Conservation (phyloP, 2,329 filamentous ascomycete species). For the Colletotrichum theobromicola region DNA sequence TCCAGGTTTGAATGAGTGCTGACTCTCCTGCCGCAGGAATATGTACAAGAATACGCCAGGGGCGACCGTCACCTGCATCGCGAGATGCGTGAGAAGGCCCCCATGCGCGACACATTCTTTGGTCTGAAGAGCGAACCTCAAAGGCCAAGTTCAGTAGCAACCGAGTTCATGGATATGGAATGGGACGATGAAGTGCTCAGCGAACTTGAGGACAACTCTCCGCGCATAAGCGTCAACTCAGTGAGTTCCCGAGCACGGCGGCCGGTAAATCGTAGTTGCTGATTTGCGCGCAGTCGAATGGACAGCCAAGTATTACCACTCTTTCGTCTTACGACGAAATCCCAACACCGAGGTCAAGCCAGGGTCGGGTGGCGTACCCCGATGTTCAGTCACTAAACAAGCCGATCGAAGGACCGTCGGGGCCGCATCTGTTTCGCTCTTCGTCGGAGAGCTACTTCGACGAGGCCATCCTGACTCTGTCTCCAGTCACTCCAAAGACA, state of each 20-base stretch:
- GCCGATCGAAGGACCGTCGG: conserved; percentile 78
- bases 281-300: conserved; percentile 30
- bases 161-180: conserved; percentile 81
- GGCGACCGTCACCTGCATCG: conserved; percentile 44
- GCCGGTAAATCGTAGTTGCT: conserved; percentile 12
- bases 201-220: conserved; percentile 69
- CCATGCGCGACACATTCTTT: conserved; percentile 65
- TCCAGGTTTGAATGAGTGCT: not conserved
- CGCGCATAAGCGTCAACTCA: conserved; percentile 72
- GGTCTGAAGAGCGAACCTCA: conserved; percentile 56
- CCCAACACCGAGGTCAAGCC: conserved; percentile 74
- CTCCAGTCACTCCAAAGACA: conserved; percentile 74
- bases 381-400: conserved; percentile 60
- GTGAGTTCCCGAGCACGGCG: conserved; percentile 54
- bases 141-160: conserved; percentile 73
- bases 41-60: conserved; percentile 36
- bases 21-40: conserved; percentile 33
- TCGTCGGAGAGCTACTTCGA: conserved; percentile 62
- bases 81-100: conserved; percentile 59
- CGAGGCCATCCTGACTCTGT: conserved; percentile 68
- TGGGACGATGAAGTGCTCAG: conserved; percentile 66
- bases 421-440: conserved; percentile 84
- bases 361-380: conserved; percentile 60
- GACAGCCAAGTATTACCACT: conserved; percentile 81
- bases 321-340: conserved; percentile 87